Evolutionary conservation across 129 eudicot genomes (phyloP), one percentile per base, ranked within the genome.

Genomic region (Artemisia tridentata): DNA sequence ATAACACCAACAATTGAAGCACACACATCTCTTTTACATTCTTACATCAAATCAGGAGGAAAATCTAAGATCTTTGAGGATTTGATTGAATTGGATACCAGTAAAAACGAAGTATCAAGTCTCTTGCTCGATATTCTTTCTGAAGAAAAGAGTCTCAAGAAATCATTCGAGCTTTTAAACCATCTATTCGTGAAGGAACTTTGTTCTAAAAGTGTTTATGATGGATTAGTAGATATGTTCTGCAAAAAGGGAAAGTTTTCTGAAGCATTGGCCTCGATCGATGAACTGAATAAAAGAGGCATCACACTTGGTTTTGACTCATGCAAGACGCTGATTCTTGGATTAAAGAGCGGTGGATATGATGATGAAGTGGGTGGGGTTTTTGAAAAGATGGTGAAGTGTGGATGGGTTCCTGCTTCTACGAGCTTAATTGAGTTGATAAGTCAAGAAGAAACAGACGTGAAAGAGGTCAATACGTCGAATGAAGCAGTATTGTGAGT

Each of bases 271-370:
- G 29, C 20, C 55, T 72, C 81, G 14, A 80, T 85, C 38, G 81
- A 83, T 74, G 72, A 78, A 71, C 80, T 90, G 83, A 85, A 86
- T 65, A 59, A 74, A 71, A 82, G 83, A 61, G 95, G 91, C 21
- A 68, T 82, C 41, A 75, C 47, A 69, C 88, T 87, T 49, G 75
- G 77, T 75, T 62, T 83, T 61, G 76, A 73, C 69, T 79, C 84
- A 5, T 90, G 97, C 74, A 79, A 74, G 63, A 72, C 43, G 68
- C 56, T 90, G 65, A 67, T 78, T 31, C 69, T 43, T 45, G 89
- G 76, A 11, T 75, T 90, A 61, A 73, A 63, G 21, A 67, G 61
- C 11, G 79, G 83, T 34, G 88, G 88, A 51, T 71, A 85, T 47
- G 62, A 79, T 58, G 82, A 85, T 6, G 74, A 82, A 19, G 71